A percentile compares a stretch with the other conserved stretches of the same genome.
phyloP scores from a whole-genome alignment of 352 stramenopile species.

The Phytophthora tubulina region DNA sequence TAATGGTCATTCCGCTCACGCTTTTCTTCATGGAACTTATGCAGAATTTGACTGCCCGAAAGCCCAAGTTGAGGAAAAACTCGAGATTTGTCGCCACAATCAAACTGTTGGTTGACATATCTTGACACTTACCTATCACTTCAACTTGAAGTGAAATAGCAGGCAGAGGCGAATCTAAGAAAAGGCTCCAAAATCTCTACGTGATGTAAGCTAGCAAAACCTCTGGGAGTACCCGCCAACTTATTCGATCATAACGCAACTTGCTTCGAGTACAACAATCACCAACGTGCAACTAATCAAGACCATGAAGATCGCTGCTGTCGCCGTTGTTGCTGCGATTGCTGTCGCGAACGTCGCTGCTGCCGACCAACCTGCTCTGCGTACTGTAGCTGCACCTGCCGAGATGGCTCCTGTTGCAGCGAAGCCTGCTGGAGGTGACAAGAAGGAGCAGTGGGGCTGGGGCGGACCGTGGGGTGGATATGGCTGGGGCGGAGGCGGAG shows the following conservation, averaged over 20 bases:
- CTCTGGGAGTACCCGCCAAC: too few relatives aligned
- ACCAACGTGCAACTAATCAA: neutral
- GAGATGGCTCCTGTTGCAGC: constrained; percentile 1
- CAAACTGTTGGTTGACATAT: too few relatives aligned
- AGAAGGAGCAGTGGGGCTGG: constrained; percentile 27
- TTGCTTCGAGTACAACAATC: constrained; percentile 11
- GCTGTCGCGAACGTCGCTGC: constrained; percentile 29
- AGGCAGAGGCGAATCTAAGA: too few relatives aligned
- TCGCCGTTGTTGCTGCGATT: constrained; percentile 21
- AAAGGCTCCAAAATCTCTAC: neutral
- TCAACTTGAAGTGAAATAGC: too few relatives aligned
- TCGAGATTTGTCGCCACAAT: too few relatives aligned
- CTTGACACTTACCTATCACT: too few relatives aligned
- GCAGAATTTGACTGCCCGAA: too few relatives aligned
- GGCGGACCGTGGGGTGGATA: constrained; percentile 16
- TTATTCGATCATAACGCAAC: constrained; percentile 18
- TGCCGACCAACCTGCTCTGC: constrained; percentile 27
- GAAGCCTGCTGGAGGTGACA: neutral
- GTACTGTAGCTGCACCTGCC: neutral
- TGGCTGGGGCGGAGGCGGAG: neutral
- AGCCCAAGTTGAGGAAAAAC: too few relatives aligned
- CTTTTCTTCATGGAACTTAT: too few relatives aligned
- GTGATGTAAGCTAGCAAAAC: too few relatives aligned
- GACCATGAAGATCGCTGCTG: constrained; percentile 27
- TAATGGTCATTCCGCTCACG: too few relatives aligned